Evolutionary conservation across 768 basidiomycete genomes (phyloP).

Genomic region (Pulveroboletus frians): DNA sequence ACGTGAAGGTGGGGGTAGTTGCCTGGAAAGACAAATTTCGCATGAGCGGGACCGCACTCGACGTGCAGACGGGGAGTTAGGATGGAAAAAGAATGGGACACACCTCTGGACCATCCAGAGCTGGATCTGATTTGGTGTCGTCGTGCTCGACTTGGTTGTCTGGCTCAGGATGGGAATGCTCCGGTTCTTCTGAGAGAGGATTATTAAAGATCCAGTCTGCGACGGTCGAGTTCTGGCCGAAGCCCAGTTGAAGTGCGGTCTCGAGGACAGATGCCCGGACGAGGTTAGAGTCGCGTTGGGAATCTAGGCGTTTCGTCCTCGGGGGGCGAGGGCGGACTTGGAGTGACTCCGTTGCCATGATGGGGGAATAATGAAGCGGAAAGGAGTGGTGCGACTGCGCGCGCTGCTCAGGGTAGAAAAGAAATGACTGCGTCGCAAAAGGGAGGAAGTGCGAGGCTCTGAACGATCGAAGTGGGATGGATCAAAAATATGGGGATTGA

Average conservation of each 20-base stretch:
- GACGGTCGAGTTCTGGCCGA: conserved; percentile 53
- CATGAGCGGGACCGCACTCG: conserved; percentile 3
- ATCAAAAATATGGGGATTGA: conserved; percentile 8
- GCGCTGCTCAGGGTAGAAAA: not conserved
- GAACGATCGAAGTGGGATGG: conserved; percentile 12
- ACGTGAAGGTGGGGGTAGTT: conserved; percentile 34
- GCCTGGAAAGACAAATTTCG: conserved; percentile 16
- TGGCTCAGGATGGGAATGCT: conserved; percentile 30
- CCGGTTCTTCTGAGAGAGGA: conserved; percentile 52
- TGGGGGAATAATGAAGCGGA: conserved; percentile 4
- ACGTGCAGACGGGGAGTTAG: not conserved
- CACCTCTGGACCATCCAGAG: conserved; percentile 27
- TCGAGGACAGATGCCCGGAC: conserved; percentile 73
- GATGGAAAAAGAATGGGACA: conserved; percentile 3
- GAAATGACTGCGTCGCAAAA: conserved; percentile 1
- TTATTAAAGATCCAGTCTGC: conserved; percentile 72
- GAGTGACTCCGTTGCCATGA: conserved; percentile 19
- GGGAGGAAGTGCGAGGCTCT: conserved; percentile 3
- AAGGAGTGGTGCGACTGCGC: conserved; percentile 13
- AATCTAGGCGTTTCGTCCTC: conserved; percentile 9
- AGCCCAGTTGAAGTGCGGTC: conserved; percentile 62
- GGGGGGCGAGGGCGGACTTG: conserved; percentile 29
- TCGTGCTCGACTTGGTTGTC: not conserved
- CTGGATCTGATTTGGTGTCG: conserved; percentile 7
- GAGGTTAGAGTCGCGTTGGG: conserved; percentile 47